phyloP scores from a whole-genome alignment of 176 grass and related monocot genomes.

The Cocos nucifera region DNA sequence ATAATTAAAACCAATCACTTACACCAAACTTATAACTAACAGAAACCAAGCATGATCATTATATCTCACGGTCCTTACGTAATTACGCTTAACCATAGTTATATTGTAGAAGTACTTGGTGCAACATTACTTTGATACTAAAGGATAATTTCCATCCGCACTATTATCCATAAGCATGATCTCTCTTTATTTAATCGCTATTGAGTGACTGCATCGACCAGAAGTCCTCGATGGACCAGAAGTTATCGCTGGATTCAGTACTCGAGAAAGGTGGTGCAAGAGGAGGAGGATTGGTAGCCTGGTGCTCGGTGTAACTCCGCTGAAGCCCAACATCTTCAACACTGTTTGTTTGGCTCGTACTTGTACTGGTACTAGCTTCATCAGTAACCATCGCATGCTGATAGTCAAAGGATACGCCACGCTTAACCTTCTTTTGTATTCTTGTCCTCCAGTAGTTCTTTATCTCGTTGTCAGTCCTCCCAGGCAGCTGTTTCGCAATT shows the following conservation, averaged over 20 bases:
- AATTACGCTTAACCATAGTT: no score
- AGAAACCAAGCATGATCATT: no score
- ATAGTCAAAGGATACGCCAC: neutral
- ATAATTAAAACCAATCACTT: no score
- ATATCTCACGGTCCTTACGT: no score
- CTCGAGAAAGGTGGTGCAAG: slow-evolving; percentile 9
- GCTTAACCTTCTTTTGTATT: slow-evolving; percentile 41
- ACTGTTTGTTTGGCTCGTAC: neutral
- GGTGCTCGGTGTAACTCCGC: slow-evolving; percentile 5
- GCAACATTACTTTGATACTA: no score
- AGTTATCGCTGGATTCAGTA: slow-evolving; percentile 26
- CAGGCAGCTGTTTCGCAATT: slow-evolving; percentile 69
- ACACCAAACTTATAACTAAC: no score
- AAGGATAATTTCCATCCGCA: no score
- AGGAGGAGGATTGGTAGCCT: neutral
- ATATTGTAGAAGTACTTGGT: no score
- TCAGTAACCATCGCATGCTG: neutral
- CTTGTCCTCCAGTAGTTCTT: slow-evolving; percentile 91
- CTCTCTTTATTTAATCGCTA: neutral
- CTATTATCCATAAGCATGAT: no score
- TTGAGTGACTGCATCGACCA: slow-evolving; percentile 31
- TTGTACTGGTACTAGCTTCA: slow-evolving; percentile 3
- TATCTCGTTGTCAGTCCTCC: slow-evolving; percentile 80
- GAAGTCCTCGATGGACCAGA: slow-evolving; percentile 45
- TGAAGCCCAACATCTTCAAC: neutral